Percentiles rank a stretch among this genome's conserved stretches.
These are phyloP conservation scores for Tubosaeta sp. DNA, from an alignment of 768 basidiomycete species.

Conservation along the genomic window DNA sequence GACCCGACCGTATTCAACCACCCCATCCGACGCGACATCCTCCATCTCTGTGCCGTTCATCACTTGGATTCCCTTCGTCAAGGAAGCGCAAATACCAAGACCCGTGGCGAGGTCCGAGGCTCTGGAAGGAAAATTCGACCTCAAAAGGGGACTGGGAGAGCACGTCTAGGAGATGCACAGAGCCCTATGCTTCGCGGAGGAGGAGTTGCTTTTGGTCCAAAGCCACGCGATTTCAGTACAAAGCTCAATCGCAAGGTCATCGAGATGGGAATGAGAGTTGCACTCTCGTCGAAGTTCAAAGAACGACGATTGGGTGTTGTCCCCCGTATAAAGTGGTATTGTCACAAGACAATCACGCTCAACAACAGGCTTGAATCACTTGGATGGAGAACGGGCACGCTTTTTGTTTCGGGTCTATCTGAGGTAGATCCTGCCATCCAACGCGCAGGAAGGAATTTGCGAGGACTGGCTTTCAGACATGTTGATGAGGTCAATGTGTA, in stretches of 20 bases:
- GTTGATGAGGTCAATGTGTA: conserved; percentile 72
- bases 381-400: conserved; percentile 61
- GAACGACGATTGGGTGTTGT: conserved; percentile 75
- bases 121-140: conserved; percentile 85
- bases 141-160: conserved; percentile 89
- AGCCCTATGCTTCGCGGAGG: conserved; percentile 88
- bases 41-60: conserved; percentile 88
- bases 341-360: conserved; percentile 66
- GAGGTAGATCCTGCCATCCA: conserved; percentile 51
- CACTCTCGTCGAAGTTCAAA: conserved; percentile 76
- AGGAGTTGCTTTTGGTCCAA: conserved; percentile 88
- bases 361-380: conserved; percentile 56
- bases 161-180: conserved; percentile 85
- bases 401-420: conserved; percentile 69
- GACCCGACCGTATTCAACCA: conserved; percentile 83
- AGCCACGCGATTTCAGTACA: conserved; percentile 88
- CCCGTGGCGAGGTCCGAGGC: conserved; percentile 83
- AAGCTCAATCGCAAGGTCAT: conserved; percentile 91
- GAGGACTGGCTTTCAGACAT: conserved; percentile 58
- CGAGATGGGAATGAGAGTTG: conserved; percentile 89
- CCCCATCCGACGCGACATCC: conserved; percentile 86
- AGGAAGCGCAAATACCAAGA: conserved; percentile 89
- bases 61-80: conserved; percentile 86
- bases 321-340: conserved; percentile 65
- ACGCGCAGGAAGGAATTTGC: conserved; percentile 67